phyloP scores from a whole-genome alignment of 225 moss, liverwort and hornwort species.

The Rhytidiadelphus loreus region DNA sequence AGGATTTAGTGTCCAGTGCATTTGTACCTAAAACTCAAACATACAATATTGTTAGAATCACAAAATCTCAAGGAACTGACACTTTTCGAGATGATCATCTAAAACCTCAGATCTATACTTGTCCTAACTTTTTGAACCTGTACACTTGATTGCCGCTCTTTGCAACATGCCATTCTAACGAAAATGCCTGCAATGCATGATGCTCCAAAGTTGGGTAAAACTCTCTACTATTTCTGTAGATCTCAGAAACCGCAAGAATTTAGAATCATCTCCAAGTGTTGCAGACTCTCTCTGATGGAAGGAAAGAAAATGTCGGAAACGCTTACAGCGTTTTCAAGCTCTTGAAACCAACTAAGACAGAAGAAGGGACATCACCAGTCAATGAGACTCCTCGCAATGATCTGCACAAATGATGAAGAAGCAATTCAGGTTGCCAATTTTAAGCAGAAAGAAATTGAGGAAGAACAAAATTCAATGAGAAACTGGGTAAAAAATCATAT shows the following conservation, averaged over 20 bases:
- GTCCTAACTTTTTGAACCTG: too few relatives aligned
- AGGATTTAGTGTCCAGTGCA: neutral
- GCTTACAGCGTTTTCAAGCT: slow-evolving; percentile 8
- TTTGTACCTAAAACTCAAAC: neutral
- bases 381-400: neutral
- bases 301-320: neutral
- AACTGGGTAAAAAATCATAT: neutral
- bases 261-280: neutral
- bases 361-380: neutral
- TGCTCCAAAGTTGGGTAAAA: neutral
- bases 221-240: neutral
- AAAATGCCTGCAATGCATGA: neutral
- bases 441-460: neutral
- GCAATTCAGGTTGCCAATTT: neutral
- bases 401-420: neutral
- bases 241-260: neutral
- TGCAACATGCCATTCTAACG: too few relatives aligned
- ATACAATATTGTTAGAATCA: too few relatives aligned
- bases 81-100: neutral
- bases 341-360: neutral
- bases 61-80: too few relatives aligned
- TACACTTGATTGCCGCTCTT: neutral
- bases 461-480: neutral
- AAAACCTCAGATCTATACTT: neutral
- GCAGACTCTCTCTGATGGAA: neutral